Base-by-base conservation (phyloP, 2,329 filamentous ascomycete species). In the Diaporthe humulicola region DNA sequence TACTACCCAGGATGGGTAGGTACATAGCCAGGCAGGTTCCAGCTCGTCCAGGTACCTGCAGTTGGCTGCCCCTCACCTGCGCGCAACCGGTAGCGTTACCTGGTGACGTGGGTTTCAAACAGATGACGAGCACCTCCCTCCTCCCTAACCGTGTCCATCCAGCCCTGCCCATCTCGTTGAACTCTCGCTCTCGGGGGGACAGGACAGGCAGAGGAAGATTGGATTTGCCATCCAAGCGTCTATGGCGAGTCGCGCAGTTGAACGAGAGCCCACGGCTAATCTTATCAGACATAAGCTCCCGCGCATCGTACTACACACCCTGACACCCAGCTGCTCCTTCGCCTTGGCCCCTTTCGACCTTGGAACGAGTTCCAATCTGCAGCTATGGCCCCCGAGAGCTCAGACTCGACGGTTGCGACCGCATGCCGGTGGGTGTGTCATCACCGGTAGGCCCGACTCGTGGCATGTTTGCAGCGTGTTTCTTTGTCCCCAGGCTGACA, bases 381-480 rank as follows among this genome's bases (percentile, higher is more conserved):
- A 61, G 70, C 70, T n/a, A 61, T 40, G 70, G 30, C 70, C 57
- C 33, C 45, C 42, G 9, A 22, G 14, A n/a, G 70, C 52, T 48
- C 52, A 52, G 57, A 50, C 57, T 60, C 28, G 64, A 67, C 45
- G 64, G 64, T 38, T 67, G 64, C 45, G 64, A 67, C 64, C 33
- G 64, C 64, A 54, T 25, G 14, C 22, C 33, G 33, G 33, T 69
- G 14, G n/a, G 45, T 54, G 64, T 69, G 48, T 69, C 61, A 52
- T 40, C 64, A 25, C 19, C 48, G n/a, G 45, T 67, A 60, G 52
- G 69, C 69, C 69, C 69, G 69, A 71, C 54, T 71, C 70, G 48
- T 61, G 70, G 36, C 30, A 61, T 57, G 70, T 48, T 52, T 54
- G 40, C 70, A 71, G 54, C 56, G 33, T 71, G 40, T 61, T 71